Base-by-base conservation (phyloP, 1,284 basidiomycete genomes). In the Ceratobasidium sp. region DNA sequence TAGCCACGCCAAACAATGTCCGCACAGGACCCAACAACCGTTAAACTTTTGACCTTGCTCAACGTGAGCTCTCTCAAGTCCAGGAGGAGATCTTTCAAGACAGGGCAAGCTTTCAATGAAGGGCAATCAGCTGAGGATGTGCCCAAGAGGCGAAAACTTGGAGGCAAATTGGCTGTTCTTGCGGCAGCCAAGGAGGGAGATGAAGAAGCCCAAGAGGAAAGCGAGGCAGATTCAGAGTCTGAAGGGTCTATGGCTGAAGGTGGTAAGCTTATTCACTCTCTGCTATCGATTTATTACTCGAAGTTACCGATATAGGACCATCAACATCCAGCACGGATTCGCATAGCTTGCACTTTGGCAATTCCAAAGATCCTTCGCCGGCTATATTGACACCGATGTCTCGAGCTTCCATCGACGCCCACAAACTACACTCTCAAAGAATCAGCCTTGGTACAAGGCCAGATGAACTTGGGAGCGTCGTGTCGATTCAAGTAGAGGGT, bases 21-120 rank as follows among this genome's bases (percentile, higher is more conserved):
- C 7, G 49, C 68, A 12, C 76, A 79, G 28, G 91, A 90, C 82
- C 86, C 88, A 10, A 90, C 92, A n/a, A 93, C 91, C 1, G 94
- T 93, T 61, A 93, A 93, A 80, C 91, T 99, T 1, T 86, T 99
- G 55, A 99, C 98, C 0, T 90, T 99, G 0, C 89, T 99, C 42
- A 99, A 99, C 85, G 95, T 98, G 1, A 95, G 95, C 67, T 95
- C 96, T 0, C 91, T 87, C 42, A 87, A 83, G 61, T 84, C 85
- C 12, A 82, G 82, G 63, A 84, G 84, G 63, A 64, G 78, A 28
- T 78, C 67, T 58, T 90, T 9, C 33, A 77, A 76, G 92, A 90
- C 82, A 85, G 60, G 77, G 58, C 76, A 77, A 28, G 33, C 72
- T 58, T 60, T 68, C 26, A n/a, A n/a, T n/a, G 72, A 58, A 4